Evolutionary conservation across 2,329 filamentous ascomycete genomes (phyloP), one percentile per base, ranked within the genome.

Genomic region (Colletotrichum australisinense): DNA sequence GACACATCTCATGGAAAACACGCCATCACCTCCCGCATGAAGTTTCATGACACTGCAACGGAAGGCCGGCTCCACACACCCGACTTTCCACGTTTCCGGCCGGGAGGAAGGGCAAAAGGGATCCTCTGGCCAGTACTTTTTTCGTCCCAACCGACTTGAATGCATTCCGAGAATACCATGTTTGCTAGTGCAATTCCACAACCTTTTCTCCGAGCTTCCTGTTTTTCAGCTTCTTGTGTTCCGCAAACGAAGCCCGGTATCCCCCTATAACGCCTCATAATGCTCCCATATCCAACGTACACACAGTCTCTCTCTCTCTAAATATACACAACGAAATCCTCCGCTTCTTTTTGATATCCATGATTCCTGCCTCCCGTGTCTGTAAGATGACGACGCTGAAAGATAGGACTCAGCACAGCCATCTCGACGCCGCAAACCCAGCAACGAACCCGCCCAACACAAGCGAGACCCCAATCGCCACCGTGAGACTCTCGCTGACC

Each of bases 401-500:
- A 5, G n/a, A 1, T 7, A 6, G 4, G 14, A 24, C 1, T 55
- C 46, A 55, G 28, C 62, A 62, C 11, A 73, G 35, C 62, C 46
- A 72, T 38, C 56, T 63, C 71, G 71, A 73, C 56, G 71, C 63
- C 62, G 63, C 56, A 52, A 73, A 57, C 19, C 71, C 67, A 16
- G 62, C 62, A 5, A 78, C 26, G 53, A 81, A 79, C 32, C 79
- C 78, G n/a, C 59, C 72, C 30, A 67, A 16, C 4, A 75, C 76
- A 42, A 80, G 73, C 9, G 63, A 58, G 22, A 76, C 19, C 64
- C 71, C 75, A 8, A 76, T 78, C 8, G 72, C 72, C 1, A 62
- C 71, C 55, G 80, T 80, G 24, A 80, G 66, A 12, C 74, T 74
- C 14, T 75, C 67, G 32, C 78, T 79, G 52, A 81, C 74, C 38